Conservation (phyloP, 768 basidiomycete genomes). For the Omphalotus guepiniiformis region DNA sequence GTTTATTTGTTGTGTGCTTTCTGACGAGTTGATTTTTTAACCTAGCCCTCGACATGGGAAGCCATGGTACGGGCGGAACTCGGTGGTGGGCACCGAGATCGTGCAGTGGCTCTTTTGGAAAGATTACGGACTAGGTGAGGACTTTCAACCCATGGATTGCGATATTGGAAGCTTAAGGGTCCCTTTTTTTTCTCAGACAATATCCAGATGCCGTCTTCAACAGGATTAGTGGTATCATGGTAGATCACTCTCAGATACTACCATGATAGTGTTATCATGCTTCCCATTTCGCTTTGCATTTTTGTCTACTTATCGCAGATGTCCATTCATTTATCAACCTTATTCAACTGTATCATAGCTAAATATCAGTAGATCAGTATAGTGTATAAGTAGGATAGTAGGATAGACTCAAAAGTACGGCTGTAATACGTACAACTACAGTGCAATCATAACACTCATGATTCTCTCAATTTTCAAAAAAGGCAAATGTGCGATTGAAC, state of each 20-base stretch:
- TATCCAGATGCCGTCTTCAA: slow-evolving; percentile 77
- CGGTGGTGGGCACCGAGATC: slow-evolving; percentile 65
- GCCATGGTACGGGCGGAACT: slow-evolving; percentile 93
- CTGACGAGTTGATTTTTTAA: slow-evolving; percentile 7
- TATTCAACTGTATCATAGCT: no score
- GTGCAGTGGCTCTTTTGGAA: slow-evolving; percentile 64
- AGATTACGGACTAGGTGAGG: slow-evolving; percentile 70
- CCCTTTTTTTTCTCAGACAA: slow-evolving; percentile 36
- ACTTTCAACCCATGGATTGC: neutral
- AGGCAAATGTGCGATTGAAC: no score
- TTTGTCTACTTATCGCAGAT: no score
- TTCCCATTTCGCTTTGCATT: no score
- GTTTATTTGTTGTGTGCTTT: neutral
- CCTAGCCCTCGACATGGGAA: slow-evolving; percentile 89
- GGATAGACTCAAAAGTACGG: no score
- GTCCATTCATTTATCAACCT: no score
- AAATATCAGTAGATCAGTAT: no score
- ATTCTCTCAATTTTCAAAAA: no score
- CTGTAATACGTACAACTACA: no score
- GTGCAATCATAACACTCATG: no score
- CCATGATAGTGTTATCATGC: no score
- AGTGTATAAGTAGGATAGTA: no score
- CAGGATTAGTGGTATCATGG: slow-evolving; percentile 76
- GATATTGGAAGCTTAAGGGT: slow-evolving; percentile 11
- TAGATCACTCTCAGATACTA: slow-evolving; percentile 48